These are phyloP conservation scores for Gynochthodes officinalis DNA, from an alignment of 257 asterid genomes.

Conservation along the genomic window DNA sequence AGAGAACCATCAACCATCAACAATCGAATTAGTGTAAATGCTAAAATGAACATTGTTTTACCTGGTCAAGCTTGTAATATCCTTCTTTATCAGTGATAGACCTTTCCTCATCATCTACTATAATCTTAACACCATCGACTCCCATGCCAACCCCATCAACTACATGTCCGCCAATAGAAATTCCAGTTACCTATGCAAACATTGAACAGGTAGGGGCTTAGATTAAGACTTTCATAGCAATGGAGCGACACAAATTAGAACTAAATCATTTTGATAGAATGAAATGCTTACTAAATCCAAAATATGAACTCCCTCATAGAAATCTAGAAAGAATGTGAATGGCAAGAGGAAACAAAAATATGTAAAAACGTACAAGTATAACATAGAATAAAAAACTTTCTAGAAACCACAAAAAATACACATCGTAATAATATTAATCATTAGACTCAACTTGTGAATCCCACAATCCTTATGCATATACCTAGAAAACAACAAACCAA, in stretches of 20 bases:
- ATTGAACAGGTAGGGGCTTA: slow-evolving; percentile 13
- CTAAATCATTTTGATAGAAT: neutral
- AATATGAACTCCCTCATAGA: neutral
- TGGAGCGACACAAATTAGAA: neutral
- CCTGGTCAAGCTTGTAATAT: slow-evolving; percentile 97
- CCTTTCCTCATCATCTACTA: slow-evolving; percentile 83
- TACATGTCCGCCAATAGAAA: slow-evolving; percentile 98
- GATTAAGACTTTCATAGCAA: slow-evolving; percentile 1
- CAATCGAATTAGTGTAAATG: neutral
- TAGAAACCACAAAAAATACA: neutral
- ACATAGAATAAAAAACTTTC: neutral
- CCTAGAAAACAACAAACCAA: no score
- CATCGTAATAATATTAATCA: no score
- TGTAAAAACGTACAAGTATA: neutral
- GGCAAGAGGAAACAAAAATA: neutral
- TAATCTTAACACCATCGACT: slow-evolving; percentile 60
- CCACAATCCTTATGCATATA: no score
- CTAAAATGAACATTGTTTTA: slow-evolving; percentile 27
- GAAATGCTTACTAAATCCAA: neutral
- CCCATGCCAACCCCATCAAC: slow-evolving; percentile 81
- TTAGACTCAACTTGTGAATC: no score
- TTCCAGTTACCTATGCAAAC: slow-evolving; percentile 83
- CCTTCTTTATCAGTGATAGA: slow-evolving; percentile 80
- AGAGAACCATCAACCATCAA: slow-evolving; percentile 2
- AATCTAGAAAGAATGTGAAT: neutral